Conservation (phyloP, 352 stramenopile species). For the Phytophthora nicotianae region DNA sequence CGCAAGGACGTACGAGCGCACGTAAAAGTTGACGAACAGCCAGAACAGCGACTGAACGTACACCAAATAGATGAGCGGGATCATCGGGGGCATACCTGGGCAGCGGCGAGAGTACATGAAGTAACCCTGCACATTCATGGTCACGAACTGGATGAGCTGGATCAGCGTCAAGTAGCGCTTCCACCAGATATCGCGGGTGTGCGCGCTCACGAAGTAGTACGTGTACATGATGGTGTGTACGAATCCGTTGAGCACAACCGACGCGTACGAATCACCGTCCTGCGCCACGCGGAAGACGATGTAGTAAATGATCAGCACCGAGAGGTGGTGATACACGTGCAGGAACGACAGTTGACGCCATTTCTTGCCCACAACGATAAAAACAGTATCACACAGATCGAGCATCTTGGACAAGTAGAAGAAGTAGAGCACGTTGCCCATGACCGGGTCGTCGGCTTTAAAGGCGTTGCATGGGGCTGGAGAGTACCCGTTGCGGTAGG, state of each 20-base stretch:
- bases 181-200: conserved; percentile 97
- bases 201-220: conserved; percentile 97
- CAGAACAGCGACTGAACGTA: conserved; percentile 96
- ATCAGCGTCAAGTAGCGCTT: conserved; percentile 94
- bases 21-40: conserved; percentile 96
- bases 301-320: conserved; percentile 96
- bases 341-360: conserved; percentile 96
- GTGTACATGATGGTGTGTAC: conserved; percentile 99
- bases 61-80: conserved; percentile 87
- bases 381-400: conserved; percentile 91
- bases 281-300: conserved; percentile 92
- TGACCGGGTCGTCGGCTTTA: conserved; percentile 79
- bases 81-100: conserved; percentile 60
- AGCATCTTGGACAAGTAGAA: conserved; percentile 97
- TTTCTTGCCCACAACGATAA: conserved; percentile 97
- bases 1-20: conserved; percentile 81
- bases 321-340: conserved; percentile 97
- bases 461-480: conserved; percentile 89
- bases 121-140: conserved; percentile 69
- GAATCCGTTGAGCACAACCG: conserved; percentile 95
- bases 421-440: conserved; percentile 93
- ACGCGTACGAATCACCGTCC: conserved; percentile 95
- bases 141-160: conserved; percentile 94
- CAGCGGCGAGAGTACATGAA: conserved; percentile 82
- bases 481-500: conserved; percentile 89